Base-by-base conservation (phyloP, 2,329 filamentous ascomycete species). In the Colletotrichum cordylinicola region DNA sequence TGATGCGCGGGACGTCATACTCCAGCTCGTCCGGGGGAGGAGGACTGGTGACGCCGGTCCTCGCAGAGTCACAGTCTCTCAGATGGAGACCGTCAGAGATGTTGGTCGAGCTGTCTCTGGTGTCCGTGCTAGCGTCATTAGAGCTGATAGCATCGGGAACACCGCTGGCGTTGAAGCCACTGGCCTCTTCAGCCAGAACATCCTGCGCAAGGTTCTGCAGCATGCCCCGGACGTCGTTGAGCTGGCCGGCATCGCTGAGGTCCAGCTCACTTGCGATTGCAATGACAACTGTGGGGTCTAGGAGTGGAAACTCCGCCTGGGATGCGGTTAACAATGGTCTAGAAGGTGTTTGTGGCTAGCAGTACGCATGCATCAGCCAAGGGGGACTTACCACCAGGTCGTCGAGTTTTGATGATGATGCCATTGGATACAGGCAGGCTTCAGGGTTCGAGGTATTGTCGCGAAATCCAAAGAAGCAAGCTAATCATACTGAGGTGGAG, bases 91-190 rank as follows among this genome's bases (percentile, higher is more conserved):
- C 79, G 18, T 79, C 79, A 15, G 78, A 79, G 5, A 79, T 80
- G 60, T 79, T 81, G 12, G 66, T 76, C 8, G 76, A 74, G 21
- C 78, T 79, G 29, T 80, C 79, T n/a, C 72, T 77, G 4, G 79
- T 79, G n/a, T 79, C 79, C 13, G 77, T 75, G 21, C 58, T 67
- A 16, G 78, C 80, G 21, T 83, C 85, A 4, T 58, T 66, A 24
- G 72, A 70, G 33, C 80, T 78, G 70, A 81, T 72, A 80, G 79
- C 65, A 15, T 89, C 90, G 33, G 92, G 90, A 31, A 93, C 91
- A 4, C 94, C 95, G 37, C 94, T 95, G 0, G 94, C 91, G 78
- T 97, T 95, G 81, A 98, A 98, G 0, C 92, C 93, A 12, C 91
- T 92, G 18, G 92, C 90, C 80, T 97, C 94, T 82, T 97, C 94